A percentile compares a stretch with the other conserved stretches of the same genome.
These are phyloP conservation scores for Nemania sp. DNA, from an alignment of 2,329 filamentous ascomycete species.

Conservation along the genomic window DNA sequence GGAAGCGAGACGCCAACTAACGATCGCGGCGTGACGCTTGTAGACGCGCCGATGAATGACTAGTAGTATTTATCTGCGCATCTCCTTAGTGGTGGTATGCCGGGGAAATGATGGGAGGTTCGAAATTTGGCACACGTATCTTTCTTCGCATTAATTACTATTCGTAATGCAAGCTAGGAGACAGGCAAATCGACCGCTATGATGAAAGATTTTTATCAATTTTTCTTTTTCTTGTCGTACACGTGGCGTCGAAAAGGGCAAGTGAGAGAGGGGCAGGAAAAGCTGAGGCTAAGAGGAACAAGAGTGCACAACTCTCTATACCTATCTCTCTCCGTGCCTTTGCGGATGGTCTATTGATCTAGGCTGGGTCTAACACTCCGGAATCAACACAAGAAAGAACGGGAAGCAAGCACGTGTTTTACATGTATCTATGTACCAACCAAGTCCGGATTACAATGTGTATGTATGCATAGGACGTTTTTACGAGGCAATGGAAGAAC, in stretches of 20 bases:
- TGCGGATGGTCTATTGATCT: not conserved
- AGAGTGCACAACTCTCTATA: not conserved
- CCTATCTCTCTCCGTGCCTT: not conserved
- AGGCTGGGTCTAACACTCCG: not conserved
- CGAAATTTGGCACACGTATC: slow-evolving; percentile 2
- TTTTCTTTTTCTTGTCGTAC: slow-evolving; percentile 10
- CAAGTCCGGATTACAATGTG: slow-evolving; percentile 23
- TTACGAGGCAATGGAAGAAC: slow-evolving; percentile 37
- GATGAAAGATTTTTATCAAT: slow-evolving; percentile 16
- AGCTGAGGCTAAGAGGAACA: not conserved
- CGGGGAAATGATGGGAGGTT: not conserved
- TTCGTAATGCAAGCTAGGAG: slow-evolving; percentile 28
- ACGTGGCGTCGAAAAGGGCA: slow-evolving; percentile 31
- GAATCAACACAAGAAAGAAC: not conserved
- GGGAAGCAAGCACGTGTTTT: slow-evolving; percentile 23
- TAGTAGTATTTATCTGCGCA: slow-evolving; percentile 48
- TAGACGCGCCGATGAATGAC: slow-evolving; percentile 66
- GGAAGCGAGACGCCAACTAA: slow-evolving; percentile 44
- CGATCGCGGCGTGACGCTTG: slow-evolving; percentile 62
- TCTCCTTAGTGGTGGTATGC: slow-evolving; percentile 6
- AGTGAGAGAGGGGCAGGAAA: slow-evolving; percentile 10
- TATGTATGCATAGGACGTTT: slow-evolving; percentile 35
- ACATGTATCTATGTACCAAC: slow-evolving; percentile 28
- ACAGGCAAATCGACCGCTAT: slow-evolving; percentile 6
- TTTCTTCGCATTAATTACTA: slow-evolving; percentile 25